phyloP scores from a whole-genome alignment of 768 basidiomycete genomes.

The Lactarius tabidus region DNA sequence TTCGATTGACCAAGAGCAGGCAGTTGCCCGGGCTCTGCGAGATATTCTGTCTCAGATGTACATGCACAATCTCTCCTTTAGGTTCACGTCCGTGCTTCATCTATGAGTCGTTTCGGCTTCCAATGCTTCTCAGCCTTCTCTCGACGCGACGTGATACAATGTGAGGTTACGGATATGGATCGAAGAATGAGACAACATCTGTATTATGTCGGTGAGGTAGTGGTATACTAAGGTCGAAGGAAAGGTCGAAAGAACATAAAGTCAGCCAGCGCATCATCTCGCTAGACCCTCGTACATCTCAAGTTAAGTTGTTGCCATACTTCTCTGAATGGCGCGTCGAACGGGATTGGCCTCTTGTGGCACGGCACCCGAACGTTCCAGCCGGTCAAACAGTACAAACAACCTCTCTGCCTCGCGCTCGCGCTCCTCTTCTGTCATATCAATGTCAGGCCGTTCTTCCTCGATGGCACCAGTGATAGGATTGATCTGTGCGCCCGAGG shows the following conservation, averaged over 20 bases:
- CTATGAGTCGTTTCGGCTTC: neutral
- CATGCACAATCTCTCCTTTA: slow-evolving; percentile 1
- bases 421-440: slow-evolving; percentile 96
- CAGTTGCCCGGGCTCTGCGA: neutral
- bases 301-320: slow-evolving; percentile 33
- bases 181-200: neutral
- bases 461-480: slow-evolving; percentile 81
- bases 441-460: slow-evolving; percentile 35
- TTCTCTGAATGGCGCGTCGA: slow-evolving; percentile 60
- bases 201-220: slow-evolving; percentile 12
- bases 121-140: no score
- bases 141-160: neutral
- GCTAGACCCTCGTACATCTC: no score
- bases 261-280: neutral
- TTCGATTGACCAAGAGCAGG: slow-evolving; percentile 35
- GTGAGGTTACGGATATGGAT: no score
- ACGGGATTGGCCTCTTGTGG: slow-evolving; percentile 66
- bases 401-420: slow-evolving; percentile 89
- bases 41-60: neutral
- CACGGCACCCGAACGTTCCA: slow-evolving; percentile 73
- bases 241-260: slow-evolving; percentile 1
- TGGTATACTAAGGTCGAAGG: slow-evolving; percentile 12
- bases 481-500: slow-evolving; percentile 53
- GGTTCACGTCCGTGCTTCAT: slow-evolving; percentile 5
- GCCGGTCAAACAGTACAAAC: slow-evolving; percentile 85